Evolutionary conservation across 169 alveolate species (phyloP).

Genomic region (Sarcocystis neurona): DNA sequence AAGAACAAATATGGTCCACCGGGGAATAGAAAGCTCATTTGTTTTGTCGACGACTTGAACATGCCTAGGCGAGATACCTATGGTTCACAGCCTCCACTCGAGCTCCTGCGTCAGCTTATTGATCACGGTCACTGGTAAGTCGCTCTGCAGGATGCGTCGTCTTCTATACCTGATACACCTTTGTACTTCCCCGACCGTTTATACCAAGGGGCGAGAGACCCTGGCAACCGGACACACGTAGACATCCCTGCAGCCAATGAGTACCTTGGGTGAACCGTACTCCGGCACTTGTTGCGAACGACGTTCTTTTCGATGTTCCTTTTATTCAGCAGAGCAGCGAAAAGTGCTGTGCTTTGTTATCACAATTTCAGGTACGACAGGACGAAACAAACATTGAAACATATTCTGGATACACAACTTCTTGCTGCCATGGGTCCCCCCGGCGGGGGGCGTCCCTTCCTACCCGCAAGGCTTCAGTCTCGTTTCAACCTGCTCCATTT

Average conservation of each 20-base stretch:
- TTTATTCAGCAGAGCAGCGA: no score
- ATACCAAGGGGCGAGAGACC: no score
- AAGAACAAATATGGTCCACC: slow-evolving; percentile 92
- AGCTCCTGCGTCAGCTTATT: slow-evolving; percentile 91
- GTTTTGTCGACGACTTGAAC: slow-evolving; percentile 93
- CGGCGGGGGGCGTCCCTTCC: slow-evolving; percentile 92
- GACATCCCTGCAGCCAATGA: no score
- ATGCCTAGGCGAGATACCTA: slow-evolving; percentile 94
- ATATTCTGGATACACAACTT: slow-evolving; percentile 84
- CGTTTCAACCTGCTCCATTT: slow-evolving; percentile 84
- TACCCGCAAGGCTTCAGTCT: slow-evolving; percentile 87
- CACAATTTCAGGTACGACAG: slow-evolving; percentile 91
- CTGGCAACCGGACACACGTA: no score
- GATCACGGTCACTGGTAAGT: slow-evolving; percentile 89
- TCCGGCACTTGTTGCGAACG: no score
- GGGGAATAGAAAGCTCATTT: slow-evolving; percentile 86
- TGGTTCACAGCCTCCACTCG: slow-evolving; percentile 95
- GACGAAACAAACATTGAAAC: slow-evolving; percentile 82
- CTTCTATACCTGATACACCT: background rate
- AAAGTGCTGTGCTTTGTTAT: no score
- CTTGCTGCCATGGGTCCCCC: slow-evolving; percentile 96
- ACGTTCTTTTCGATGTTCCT: no score
- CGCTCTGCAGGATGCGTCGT: background rate
- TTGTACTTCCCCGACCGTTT: slow-evolving; percentile 9
- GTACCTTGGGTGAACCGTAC: no score